Evolutionary conservation across 78 protist genomes (phyloP), one percentile per base, ranked within the genome.

Genomic region (Fonticula alba): DNA sequence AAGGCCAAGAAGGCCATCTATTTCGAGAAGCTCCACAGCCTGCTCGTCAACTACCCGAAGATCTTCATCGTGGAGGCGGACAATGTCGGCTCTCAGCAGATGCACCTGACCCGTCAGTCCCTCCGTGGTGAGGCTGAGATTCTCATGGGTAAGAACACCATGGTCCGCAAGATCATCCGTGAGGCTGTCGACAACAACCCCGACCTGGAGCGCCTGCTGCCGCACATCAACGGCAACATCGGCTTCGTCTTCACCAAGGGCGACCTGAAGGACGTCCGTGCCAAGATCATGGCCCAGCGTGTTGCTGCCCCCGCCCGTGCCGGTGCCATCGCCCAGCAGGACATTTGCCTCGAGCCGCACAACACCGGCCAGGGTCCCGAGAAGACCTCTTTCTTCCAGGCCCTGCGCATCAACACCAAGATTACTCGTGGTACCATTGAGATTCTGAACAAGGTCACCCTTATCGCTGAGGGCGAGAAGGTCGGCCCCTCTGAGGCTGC

Each of bases 301-400:
- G 80, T 82, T 35, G 79, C 72, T 11, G 98, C 97, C 29, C 95
- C 97, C 29, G 99, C 99, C 68, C 70, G 74, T 59, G 91, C 87
- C 32, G 97, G 99, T 43, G 85, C 84, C 58, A 35, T 91, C 54
- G 89, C 99, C 31, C 96, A 93, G 56, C 3, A 6, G 54, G 81
- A 79, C 63, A 96, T 93, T 58, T 19, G 40, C 72, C 65, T 97
- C 72, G 94, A 93, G 38, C 83, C 88, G 2, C 96, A 95, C 14
- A 76, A 69, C 68, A 97, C 99, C 20, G 96, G 97, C 50, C 72
- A 92, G 53, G 98, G 83, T 47, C 98, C 99, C 52, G 73, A 89
- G 40, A 86, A 86, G 79, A 95, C 97, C 47, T 66, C 94, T 32
- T 96, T 95, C 95, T 81, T 96, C 79, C 96, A 93, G 77, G 98